Evolutionary conservation across 129 eudicot species (phyloP).

Genomic region (Saposhnikovia divaricata): DNA sequence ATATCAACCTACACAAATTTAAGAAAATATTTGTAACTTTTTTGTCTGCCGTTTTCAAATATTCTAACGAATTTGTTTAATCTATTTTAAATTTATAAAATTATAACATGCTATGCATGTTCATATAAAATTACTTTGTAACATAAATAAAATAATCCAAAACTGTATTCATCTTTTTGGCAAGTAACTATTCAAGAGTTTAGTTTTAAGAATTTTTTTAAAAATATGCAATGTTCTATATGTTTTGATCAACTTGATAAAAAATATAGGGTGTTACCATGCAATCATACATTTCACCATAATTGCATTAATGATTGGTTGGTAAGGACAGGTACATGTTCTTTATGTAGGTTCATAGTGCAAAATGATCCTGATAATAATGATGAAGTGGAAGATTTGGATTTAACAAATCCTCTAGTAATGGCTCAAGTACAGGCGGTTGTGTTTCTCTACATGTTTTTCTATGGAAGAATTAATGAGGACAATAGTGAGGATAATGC

Average conservation of each 20-base stretch:
- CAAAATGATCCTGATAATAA: too few species aligned
- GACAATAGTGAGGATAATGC: too few species aligned
- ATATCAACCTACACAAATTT: background rate
- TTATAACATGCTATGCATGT: background rate
- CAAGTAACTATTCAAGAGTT: background rate
- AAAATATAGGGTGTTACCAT: background rate
- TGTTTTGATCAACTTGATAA: background rate
- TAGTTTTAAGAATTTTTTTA: background rate
- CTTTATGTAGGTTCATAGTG: too few species aligned
- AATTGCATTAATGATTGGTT: too few species aligned
- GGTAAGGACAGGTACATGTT: too few species aligned
- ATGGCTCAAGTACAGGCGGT: too few species aligned
- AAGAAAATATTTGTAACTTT: too few species aligned
- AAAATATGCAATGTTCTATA: background rate
- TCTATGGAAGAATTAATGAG: too few species aligned
- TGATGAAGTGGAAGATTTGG: too few species aligned
- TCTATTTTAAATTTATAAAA: background rate
- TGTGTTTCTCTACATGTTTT: too few species aligned
- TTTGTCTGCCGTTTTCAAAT: background rate
- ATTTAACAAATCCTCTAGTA: too few species aligned
- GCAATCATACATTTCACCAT: background rate
- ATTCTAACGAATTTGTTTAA: too few species aligned
- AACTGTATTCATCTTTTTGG: background rate
- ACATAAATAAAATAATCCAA: background rate
- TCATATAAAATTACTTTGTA: background rate